phyloP scores from a whole-genome alignment of 2,329 filamentous ascomycete species.

The Basipetospora chlamydospora region DNA sequence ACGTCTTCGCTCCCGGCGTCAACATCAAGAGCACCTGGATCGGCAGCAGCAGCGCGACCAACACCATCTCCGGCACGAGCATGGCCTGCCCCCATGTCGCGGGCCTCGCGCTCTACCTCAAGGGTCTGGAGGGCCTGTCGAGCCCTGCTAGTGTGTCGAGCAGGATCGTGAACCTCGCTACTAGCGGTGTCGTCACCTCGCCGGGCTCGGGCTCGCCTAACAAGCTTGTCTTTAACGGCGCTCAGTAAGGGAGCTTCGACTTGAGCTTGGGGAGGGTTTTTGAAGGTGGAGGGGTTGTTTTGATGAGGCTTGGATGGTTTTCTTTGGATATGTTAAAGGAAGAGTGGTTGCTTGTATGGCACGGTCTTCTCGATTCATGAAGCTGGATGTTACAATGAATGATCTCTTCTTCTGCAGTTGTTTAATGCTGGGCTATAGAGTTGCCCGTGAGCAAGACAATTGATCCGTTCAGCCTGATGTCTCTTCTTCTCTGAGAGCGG shows the following conservation, averaged over 20 bases:
- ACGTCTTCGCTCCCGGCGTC: conserved; percentile 25
- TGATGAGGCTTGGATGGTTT: no score
- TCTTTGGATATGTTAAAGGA: no score
- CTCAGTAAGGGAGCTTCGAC: background rate
- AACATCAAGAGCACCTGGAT: conserved; percentile 21
- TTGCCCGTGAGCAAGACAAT: no score
- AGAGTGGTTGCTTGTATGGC: no score
- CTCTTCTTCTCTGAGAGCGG: no score
- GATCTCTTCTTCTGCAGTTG: no score
- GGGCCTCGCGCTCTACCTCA: conserved; percentile 6
- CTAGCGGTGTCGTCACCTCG: conserved; percentile 23
- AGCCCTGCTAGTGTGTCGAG: conserved; percentile 30
- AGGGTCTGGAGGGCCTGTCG: conserved; percentile 21
- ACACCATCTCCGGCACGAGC: conserved; percentile 6
- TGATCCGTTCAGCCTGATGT: no score
- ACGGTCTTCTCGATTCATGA: no score
- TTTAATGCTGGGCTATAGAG: no score
- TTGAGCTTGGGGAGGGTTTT: background rate
- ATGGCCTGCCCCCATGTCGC: conserved; percentile 8
- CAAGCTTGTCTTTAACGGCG: conserved; percentile 40
- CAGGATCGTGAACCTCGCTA: conserved; percentile 28
- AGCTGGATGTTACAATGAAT: no score
- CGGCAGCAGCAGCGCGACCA: background rate
- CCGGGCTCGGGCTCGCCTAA: conserved; percentile 31
- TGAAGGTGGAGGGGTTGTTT: background rate